Conservation (phyloP, 352 stramenopile species). For the Pythium periplocum region DNA sequence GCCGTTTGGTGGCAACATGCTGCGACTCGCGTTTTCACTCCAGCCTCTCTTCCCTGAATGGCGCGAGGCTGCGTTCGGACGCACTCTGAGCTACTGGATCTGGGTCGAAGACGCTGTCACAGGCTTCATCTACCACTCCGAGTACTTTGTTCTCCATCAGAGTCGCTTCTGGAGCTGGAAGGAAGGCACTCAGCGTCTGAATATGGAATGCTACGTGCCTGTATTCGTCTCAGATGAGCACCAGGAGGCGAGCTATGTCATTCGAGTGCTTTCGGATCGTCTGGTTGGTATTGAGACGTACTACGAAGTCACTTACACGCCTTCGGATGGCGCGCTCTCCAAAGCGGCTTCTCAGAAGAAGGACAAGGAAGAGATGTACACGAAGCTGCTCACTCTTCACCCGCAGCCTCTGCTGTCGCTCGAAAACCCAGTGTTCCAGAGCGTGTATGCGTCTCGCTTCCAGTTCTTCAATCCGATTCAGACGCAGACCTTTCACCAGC, state of each 20-base stretch:
- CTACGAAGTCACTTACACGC: slow-evolving; percentile 64
- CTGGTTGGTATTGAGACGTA: slow-evolving; percentile 95
- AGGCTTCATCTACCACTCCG: slow-evolving; percentile 92
- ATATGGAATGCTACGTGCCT: slow-evolving; percentile 95
- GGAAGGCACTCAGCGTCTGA: slow-evolving; percentile 54
- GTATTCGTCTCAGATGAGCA: slow-evolving; percentile 91
- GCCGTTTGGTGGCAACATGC: slow-evolving; percentile 94
- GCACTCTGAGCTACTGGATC: slow-evolving; percentile 90
- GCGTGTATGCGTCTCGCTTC: slow-evolving; percentile 89
- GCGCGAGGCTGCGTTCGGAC: slow-evolving; percentile 54
- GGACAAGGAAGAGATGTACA: slow-evolving; percentile 72
- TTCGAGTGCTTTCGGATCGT: slow-evolving; percentile 93
- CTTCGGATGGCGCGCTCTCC: slow-evolving; percentile 14
- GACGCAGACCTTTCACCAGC: slow-evolving; percentile 96
- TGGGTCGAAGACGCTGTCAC: slow-evolving; percentile 96
- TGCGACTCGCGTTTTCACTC: slow-evolving; percentile 88
- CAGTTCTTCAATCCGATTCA: slow-evolving; percentile 93
- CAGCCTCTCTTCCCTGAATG: slow-evolving; percentile 64
- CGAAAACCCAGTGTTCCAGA: slow-evolving; percentile 87
- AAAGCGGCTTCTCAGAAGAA: slow-evolving; percentile 19
- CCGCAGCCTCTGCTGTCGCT: slow-evolving; percentile 93
- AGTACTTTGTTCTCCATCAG: slow-evolving; percentile 86
- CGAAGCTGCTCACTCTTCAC: slow-evolving; percentile 91
- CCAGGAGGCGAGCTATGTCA: slow-evolving; percentile 88
- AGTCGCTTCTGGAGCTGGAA: slow-evolving; percentile 66